phyloP scores from a whole-genome alignment of 2,329 filamentous ascomycete genomes.

The Phyllachora maydis region DNA sequence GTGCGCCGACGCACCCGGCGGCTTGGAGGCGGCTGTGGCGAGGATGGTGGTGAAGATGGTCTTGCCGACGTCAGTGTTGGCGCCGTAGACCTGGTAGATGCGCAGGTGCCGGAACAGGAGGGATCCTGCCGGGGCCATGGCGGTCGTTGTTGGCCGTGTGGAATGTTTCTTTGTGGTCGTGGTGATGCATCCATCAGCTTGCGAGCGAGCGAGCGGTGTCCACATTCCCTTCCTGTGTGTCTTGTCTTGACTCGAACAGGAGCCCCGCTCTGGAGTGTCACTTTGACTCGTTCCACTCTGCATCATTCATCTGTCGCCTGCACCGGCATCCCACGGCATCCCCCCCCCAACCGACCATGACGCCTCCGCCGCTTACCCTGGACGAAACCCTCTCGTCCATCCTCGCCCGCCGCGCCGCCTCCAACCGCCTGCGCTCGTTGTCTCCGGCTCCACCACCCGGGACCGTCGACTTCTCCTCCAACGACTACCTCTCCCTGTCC shows the following conservation, averaged over 20 bases:
- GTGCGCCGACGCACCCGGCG: conserved; percentile 25
- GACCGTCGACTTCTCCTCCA: conserved; percentile 59
- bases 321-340: too few species aligned
- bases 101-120: conserved; percentile 48
- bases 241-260: too few species aligned
- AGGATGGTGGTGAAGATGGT: conserved; percentile 60
- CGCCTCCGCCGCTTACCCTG: too few species aligned
- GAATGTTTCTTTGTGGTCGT: neutral
- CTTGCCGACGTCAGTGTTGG: conserved; percentile 73
- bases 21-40: conserved; percentile 34
- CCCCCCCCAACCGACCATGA: too few species aligned
- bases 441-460: conserved; percentile 41
- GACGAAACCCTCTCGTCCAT: conserved; percentile 10
- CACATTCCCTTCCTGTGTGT: too few species aligned
- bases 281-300: too few species aligned
- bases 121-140: conserved; percentile 31
- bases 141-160: too few species aligned
- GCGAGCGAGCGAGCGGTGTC: too few species aligned
- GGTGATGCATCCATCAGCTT: too few species aligned
- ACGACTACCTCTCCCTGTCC: conserved; percentile 63
- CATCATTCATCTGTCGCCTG: too few species aligned
- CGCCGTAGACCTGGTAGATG: conserved; percentile 58
- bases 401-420: conserved; percentile 8
- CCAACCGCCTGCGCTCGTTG: conserved; percentile 18
- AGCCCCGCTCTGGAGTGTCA: too few species aligned